Percentiles rank a stretch among this genome's conserved stretches.
Conservation (phyloP, 495 filamentous ascomycete genomes). For the Parmelia sp. region DNA sequence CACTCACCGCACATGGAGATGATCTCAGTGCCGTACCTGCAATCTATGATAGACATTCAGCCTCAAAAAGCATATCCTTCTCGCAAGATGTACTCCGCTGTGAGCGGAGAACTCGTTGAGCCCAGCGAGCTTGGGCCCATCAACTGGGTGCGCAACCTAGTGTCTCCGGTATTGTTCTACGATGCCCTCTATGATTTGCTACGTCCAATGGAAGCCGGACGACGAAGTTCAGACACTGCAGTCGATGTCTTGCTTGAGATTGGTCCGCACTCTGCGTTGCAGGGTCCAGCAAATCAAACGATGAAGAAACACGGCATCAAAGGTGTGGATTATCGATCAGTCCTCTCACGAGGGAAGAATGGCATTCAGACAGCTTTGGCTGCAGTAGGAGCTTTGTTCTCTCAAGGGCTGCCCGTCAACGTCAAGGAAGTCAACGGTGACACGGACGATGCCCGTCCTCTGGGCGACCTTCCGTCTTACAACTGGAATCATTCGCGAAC, state of each 20-base stretch:
- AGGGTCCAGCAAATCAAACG: slow-evolving; percentile 41
- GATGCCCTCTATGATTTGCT: slow-evolving; percentile 26
- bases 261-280: slow-evolving; percentile 43
- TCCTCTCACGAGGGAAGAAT: slow-evolving; percentile 28
- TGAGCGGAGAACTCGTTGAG: slow-evolving; percentile 29
- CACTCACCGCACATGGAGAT: slow-evolving; percentile 41
- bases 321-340: slow-evolving; percentile 27
- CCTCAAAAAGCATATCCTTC: slow-evolving; percentile 16
- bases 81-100: slow-evolving; percentile 37
- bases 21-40: slow-evolving; percentile 31
- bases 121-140: slow-evolving; percentile 20
- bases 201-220: not conserved
- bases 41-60: slow-evolving; percentile 30
- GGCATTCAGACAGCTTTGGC: slow-evolving; percentile 25
- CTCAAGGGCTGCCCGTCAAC: slow-evolving; percentile 27
- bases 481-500: slow-evolving; percentile 39
- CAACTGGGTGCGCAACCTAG: slow-evolving; percentile 43
- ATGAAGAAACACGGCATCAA: slow-evolving; percentile 15
- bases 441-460: not conserved
- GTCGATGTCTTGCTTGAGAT: slow-evolving; percentile 45
- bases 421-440: slow-evolving; percentile 29
- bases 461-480: slow-evolving; percentile 42
- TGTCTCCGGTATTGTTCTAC: slow-evolving; percentile 38
- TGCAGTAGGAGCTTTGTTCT: slow-evolving; percentile 34
- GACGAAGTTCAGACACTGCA: slow-evolving; percentile 12